Conservation (phyloP, 768 basidiomycete genomes). For the Leccinellum albellum region DNA sequence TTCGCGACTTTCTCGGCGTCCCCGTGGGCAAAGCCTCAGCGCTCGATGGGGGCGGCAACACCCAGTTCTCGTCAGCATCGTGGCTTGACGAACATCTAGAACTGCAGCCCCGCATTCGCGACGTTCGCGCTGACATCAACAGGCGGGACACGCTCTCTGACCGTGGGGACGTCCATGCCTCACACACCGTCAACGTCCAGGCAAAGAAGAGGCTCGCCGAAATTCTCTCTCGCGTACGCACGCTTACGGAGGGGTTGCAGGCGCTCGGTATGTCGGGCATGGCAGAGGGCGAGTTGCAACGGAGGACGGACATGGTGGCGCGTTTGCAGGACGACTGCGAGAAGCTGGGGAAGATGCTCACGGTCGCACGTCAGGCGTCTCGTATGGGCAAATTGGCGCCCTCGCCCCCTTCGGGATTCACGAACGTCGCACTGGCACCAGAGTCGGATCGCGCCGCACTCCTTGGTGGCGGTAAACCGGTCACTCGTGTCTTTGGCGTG, state of each 20-base stretch:
- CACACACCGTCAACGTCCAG: conserved; percentile 76
- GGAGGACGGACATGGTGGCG: conserved; percentile 86
- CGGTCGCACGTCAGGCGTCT: conserved; percentile 59
- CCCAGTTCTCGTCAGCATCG: conserved; percentile 66
- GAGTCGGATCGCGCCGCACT: conserved; percentile 65
- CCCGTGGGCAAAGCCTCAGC: conserved; percentile 52
- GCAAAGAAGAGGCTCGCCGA: conserved; percentile 84
- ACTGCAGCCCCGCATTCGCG: conserved; percentile 70
- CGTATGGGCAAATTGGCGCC: conserved; percentile 30
- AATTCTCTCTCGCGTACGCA: conserved; percentile 68
- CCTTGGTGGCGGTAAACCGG: conserved; percentile 48
- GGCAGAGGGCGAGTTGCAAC: conserved; percentile 87
- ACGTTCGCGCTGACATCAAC: conserved; percentile 82
- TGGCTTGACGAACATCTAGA: conserved; percentile 91
- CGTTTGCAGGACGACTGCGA: conserved; percentile 88
- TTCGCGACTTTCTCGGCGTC: conserved; percentile 85
- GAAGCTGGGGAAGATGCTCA: conserved; percentile 82
- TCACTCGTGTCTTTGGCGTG: conserved; percentile 78
- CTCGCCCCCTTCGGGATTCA: conserved; percentile 28
- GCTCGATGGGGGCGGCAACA: conserved; percentile 26
- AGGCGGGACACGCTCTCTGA: conserved; percentile 82
- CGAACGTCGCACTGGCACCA: conserved; percentile 35
- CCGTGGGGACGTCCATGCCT: conserved; percentile 64
- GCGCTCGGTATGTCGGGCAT: conserved; percentile 66
- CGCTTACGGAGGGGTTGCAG: conserved; percentile 64